Evolutionary conservation across 495 filamentous ascomycete species (phyloP).

Genomic region (Podospora fimiseda): DNA sequence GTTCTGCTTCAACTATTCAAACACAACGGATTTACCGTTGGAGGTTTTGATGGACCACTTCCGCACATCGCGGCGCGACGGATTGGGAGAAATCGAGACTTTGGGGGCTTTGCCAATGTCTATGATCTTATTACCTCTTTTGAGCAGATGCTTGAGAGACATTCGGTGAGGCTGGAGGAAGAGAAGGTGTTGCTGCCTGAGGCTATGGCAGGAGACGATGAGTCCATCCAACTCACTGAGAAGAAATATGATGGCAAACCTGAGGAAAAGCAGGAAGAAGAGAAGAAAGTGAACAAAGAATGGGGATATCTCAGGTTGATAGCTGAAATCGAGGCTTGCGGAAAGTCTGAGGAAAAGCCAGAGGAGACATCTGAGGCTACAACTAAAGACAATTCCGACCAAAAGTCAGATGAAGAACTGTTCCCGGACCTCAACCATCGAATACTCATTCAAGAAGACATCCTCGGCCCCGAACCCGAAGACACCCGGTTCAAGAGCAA

Average conservation of each 20-base stretch:
- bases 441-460: constrained; percentile 46
- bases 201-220: background rate
- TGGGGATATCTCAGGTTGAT: background rate
- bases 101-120: constrained; percentile 58
- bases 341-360: background rate
- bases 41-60: constrained; percentile 50
- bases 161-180: constrained; percentile 44
- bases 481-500: constrained; percentile 32
- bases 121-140: constrained; percentile 51
- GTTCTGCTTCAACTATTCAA: constrained; percentile 48
- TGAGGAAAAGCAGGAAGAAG: background rate
- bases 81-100: constrained; percentile 46
- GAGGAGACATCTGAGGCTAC: background rate
- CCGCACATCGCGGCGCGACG: constrained; percentile 51
- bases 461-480: constrained; percentile 55
- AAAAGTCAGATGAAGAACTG: constrained; percentile 7
- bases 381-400: background rate
- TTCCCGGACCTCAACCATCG: background rate
- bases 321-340: background rate
- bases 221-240: background rate
- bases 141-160: constrained; percentile 45
- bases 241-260: background rate
- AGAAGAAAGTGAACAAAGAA: too few relatives aligned
- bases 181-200: constrained; percentile 32
- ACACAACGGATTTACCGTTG: constrained; percentile 46